Evolutionary conservation across 2,329 filamentous ascomycete genomes (phyloP).

Genomic region (Trichophyton mentagrophytes): DNA sequence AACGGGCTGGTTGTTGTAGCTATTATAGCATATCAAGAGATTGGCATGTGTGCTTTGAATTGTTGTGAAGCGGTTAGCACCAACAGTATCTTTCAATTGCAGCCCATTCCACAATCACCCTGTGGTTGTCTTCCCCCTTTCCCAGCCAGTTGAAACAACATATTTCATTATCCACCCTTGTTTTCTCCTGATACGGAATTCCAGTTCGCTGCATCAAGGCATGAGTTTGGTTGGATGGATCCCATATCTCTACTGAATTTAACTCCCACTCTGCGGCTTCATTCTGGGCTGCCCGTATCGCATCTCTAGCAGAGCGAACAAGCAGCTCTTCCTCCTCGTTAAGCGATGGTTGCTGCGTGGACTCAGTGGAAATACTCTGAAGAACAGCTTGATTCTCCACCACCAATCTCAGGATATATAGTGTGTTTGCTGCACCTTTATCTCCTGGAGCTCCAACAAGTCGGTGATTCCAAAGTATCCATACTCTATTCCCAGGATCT

Average conservation of each 20-base stretch:
- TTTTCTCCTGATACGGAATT: conserved; percentile 10
- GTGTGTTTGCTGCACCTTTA: conserved; percentile 8
- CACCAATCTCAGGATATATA: conserved; percentile 15
- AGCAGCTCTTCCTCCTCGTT: conserved; percentile 9
- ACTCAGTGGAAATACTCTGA: neutral
- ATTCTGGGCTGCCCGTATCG: conserved; percentile 14
- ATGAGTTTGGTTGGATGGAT: conserved; percentile 11
- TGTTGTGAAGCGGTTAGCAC: neutral
- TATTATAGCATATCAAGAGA: neutral
- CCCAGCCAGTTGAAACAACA: conserved; percentile 17
- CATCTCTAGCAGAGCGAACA: conserved; percentile 11
- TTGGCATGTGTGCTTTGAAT: too few species aligned
- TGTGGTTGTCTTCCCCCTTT: conserved; percentile 21
- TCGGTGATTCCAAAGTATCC: conserved; percentile 13
- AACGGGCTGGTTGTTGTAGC: neutral
- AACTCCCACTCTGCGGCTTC: conserved; percentile 17
- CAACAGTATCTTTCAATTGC: neutral
- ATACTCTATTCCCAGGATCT: conserved; percentile 13
- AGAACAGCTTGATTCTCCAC: conserved; percentile 7
- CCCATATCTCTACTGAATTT: conserved; percentile 15
- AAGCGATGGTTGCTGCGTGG: neutral
- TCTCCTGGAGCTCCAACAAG: neutral
- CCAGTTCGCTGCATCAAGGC: conserved; percentile 10
- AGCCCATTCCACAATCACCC: conserved; percentile 17
- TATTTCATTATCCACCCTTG: neutral